Conservation (phyloP, 169 alveolate genomes). For the Eimeria necatrix region DNA sequence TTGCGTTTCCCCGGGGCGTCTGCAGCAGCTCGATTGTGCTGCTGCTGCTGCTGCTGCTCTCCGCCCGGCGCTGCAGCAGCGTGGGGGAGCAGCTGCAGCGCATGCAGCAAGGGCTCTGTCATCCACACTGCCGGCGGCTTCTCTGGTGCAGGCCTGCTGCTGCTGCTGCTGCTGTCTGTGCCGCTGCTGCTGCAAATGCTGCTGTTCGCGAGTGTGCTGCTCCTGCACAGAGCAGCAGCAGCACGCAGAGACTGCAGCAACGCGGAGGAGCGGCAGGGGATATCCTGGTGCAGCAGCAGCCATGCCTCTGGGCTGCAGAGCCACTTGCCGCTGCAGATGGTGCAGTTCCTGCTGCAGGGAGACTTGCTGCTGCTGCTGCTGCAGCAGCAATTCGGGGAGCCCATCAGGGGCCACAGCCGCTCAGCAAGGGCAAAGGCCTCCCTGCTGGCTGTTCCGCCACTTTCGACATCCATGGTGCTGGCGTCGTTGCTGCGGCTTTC, state of each 20-base stretch:
- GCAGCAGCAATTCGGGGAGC: conserved; percentile 50
- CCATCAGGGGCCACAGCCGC: conserved; percentile 42
- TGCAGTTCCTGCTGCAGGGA: conserved; percentile 55
- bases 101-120: conserved; percentile 37
- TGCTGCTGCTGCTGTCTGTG: conserved; percentile 46
- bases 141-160: conserved; percentile 48
- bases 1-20: conserved; percentile 15
- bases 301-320: conserved; percentile 55
- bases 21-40: conserved; percentile 56
- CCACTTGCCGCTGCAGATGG: conserved; percentile 55
- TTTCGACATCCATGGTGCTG: background rate
- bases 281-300: conserved; percentile 65
- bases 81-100: conserved; percentile 20
- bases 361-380: conserved; percentile 63
- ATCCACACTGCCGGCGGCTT: conserved; percentile 15
- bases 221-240: conserved; percentile 69
- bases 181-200: background rate
- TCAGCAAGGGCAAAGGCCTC: background rate
- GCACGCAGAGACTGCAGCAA: conserved; percentile 69
- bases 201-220: background rate
- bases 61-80: background rate
- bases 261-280: conserved; percentile 17
- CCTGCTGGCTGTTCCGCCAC: background rate
- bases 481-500: conserved; percentile 29
- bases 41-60: conserved; percentile 63